Conservation (phyloP, 2,329 filamentous ascomycete species). For the Dactylonectria macrodidyma region DNA sequence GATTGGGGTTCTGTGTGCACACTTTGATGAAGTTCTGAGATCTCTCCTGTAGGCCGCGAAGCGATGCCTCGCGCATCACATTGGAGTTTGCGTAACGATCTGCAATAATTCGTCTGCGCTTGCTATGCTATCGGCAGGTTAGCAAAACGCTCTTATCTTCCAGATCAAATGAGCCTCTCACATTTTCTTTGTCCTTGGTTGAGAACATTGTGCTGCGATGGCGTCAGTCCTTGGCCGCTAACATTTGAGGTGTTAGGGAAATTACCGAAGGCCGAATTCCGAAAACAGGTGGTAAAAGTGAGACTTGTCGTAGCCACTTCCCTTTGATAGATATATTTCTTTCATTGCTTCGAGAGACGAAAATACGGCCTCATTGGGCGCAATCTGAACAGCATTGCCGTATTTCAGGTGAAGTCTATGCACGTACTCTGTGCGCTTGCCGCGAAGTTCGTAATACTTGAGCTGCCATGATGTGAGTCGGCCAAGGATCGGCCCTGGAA, state of each 20-base stretch:
- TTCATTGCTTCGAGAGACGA: constrained; percentile 33
- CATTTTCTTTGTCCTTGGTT: constrained; percentile 27
- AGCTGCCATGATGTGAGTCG: constrained; percentile 24
- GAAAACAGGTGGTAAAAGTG: constrained; percentile 34
- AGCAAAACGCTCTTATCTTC: background rate
- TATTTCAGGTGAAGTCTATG: constrained; percentile 29
- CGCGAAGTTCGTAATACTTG: constrained; percentile 30
- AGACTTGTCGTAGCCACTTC: constrained; percentile 37
- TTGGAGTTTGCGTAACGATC: constrained; percentile 40
- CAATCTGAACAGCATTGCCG: constrained; percentile 27
- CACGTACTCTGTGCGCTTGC: constrained; percentile 32
- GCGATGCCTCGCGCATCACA: constrained; percentile 24
- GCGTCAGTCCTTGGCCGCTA: fast-evolving
- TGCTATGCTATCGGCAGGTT: constrained; percentile 28
- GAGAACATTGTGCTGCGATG: constrained; percentile 32
- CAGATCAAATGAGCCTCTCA: background rate
- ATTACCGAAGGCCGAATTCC: constrained; percentile 30
- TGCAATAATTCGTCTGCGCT: constrained; percentile 31
- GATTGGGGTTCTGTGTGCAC: constrained; percentile 18
- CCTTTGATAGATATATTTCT: constrained; percentile 35
- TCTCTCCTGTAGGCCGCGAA: constrained; percentile 31
- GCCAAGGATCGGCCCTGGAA: constrained; percentile 32
- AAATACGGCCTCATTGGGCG: constrained; percentile 37
- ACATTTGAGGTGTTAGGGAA: fast-evolving
- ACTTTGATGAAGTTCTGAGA: constrained; percentile 31